Evolutionary conservation across 345 rosid species (phyloP), one percentile per base, ranked within the genome.

Genomic region (Camelina hispida): DNA sequence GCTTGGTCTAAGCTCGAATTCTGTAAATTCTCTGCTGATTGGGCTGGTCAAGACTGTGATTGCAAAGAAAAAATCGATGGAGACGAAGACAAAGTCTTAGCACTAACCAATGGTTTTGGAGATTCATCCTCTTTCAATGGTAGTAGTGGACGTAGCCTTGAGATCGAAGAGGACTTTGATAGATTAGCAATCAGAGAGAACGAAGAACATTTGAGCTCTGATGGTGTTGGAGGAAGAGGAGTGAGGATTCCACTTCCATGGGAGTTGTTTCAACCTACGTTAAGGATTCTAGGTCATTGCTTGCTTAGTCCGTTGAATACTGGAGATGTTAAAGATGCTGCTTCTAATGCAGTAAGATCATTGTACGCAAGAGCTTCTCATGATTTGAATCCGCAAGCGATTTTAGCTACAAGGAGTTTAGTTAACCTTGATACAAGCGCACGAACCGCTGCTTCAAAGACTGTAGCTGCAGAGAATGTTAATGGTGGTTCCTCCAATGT

Each of bases 281-380:
- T 92, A 82, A 78, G 96, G 57, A 89, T 95, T 68, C 53, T 90
- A 28, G 97, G 97, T 23, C 99, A 92, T 54, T 95, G 97, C 72
- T 78, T 95, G 79, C 79, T 95, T 20, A 94, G 96, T 54, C 93
- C 98, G 12, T 80, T 86, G 83, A 95, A 86, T 78, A 65, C 82
- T 0, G 89, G 83, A 66, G 96, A 90, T 71, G 97, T 89, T 1
- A 92, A 89, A 75, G 96, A 88, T 52, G 81, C 84, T 0, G 97
- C 98, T 50, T 91, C 97, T 0, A 69, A 83, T 76, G 90, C 97
- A 0, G 90, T 92, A 28, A 84, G 90, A 75, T 77, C 93, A 47
- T 66, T 95, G 86, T 92, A 85, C 53, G 98, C 93, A 3, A 86
- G 99, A 73, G 99, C 90, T 9, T 92, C 97, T 74, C 99, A 95